Percentiles rank a stretch among this genome's conserved stretches.
These are phyloP conservation scores for Casuarina glauca DNA, from an alignment of 306 rosid species.

Conservation along the genomic window DNA sequence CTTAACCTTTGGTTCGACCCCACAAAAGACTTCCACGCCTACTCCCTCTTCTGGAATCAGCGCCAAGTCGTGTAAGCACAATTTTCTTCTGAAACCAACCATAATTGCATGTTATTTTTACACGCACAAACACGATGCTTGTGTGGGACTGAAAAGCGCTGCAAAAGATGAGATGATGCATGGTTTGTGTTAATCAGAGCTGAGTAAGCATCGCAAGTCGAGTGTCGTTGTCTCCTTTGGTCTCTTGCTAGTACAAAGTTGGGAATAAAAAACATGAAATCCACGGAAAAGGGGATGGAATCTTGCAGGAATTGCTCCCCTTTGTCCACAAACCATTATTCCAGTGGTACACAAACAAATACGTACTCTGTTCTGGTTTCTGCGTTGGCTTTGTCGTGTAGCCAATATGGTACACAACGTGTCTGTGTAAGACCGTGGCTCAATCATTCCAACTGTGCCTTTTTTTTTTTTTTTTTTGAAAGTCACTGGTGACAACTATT, in stretches of 20 bases:
- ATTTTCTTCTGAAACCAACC: background rate
- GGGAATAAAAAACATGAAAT: slow-evolving; percentile 15
- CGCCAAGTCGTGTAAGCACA: slow-evolving; percentile 85
- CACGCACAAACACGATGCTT: background rate
- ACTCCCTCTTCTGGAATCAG: slow-evolving; percentile 86
- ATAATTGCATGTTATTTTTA: background rate
- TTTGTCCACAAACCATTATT: slow-evolving; percentile 7
- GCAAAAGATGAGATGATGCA: background rate
- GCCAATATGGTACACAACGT: background rate
- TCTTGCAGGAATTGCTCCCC: slow-evolving; percentile 32
- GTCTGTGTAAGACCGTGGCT: background rate
- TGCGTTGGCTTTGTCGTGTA: slow-evolving; percentile 18
- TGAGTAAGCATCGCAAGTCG: slow-evolving; percentile 30
- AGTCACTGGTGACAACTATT: too few species aligned
- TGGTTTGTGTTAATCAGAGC: slow-evolving; percentile 16
- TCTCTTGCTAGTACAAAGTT: background rate
- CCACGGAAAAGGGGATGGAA: slow-evolving; percentile 33
- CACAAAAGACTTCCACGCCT: slow-evolving; percentile 69
- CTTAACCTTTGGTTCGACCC: slow-evolving; percentile 95
- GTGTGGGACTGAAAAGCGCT: slow-evolving; percentile 21
- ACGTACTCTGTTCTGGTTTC: slow-evolving; percentile 20
- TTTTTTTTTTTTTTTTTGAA: background rate
- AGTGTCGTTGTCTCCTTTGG: slow-evolving; percentile 18
- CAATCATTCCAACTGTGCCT: background rate
- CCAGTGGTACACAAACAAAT: slow-evolving; percentile 6